A percentile compares a stretch with the other conserved stretches of the same genome.
Conservation (phyloP, 768 basidiomycete genomes). For the Leccinum arenicola region DNA sequence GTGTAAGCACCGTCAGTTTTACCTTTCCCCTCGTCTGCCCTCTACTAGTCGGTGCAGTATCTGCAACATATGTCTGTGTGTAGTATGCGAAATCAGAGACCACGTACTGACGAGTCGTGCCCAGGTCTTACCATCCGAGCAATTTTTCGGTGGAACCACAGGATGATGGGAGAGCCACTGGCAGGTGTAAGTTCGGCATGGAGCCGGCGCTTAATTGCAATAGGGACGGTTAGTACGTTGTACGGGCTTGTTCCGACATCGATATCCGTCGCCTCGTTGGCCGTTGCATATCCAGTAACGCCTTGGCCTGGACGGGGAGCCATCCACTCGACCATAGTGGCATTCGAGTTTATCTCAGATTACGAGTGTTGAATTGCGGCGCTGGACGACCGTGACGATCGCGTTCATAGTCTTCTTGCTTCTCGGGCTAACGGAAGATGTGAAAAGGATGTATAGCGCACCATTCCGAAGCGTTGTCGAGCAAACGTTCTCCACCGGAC, state of each 20-base stretch:
- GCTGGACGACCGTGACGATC: constrained; percentile 16
- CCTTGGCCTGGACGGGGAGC: constrained; percentile 24
- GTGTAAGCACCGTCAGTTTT: constrained; percentile 31
- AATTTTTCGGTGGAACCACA: background rate
- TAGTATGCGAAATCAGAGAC: background rate
- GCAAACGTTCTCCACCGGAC: background rate
- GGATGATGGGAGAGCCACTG: background rate
- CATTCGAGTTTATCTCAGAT: background rate
- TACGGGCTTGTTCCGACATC: constrained; percentile 17
- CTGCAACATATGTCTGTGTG: constrained; percentile 38
- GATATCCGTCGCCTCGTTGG: constrained; percentile 7
- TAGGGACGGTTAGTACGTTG: constrained; percentile 5
- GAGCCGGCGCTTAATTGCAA: constrained; percentile 15
- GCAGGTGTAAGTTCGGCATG: background rate
- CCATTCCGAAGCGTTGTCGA: constrained; percentile 1
- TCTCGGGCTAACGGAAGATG: constrained; percentile 17
- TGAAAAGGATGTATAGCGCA: constrained; percentile 13
- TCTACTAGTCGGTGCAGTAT: constrained; percentile 43
- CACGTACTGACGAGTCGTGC: background rate
- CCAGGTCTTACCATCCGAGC: constrained; percentile 12
- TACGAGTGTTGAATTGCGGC: constrained; percentile 11
- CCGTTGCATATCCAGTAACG: constrained; percentile 1
- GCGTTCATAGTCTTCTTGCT: constrained; percentile 14
- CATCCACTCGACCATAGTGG: constrained; percentile 18
- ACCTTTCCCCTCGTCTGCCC: constrained; percentile 44